Conservation (phyloP, 1,284 basidiomycete species). For the Cryptococcus depauperatus region DNA sequence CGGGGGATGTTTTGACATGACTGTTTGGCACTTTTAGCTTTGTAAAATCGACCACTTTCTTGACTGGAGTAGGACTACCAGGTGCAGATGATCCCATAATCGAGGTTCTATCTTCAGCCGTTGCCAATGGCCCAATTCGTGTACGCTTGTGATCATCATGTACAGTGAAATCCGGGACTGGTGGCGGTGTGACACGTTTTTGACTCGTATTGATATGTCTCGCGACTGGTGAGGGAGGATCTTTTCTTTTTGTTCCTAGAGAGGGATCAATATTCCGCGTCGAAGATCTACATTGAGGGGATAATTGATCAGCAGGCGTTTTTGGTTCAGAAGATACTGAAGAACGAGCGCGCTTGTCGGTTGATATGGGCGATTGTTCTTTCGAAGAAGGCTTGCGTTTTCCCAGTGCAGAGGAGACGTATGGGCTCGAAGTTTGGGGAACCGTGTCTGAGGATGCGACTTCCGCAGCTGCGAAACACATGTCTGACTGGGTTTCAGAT, state of each 20-base stretch:
- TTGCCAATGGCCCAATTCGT: background rate
- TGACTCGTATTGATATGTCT: constrained; percentile 8
- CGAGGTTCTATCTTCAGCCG: background rate
- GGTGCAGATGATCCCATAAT: constrained; percentile 2
- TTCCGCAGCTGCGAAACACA: background rate
- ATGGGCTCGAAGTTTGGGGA: background rate
- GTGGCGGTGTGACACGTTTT: constrained; percentile 6
- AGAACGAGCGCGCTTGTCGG: background rate
- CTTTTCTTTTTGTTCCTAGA: constrained; percentile 1
- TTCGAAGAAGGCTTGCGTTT: constrained; percentile 3
- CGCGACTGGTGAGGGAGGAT: constrained; percentile 5
- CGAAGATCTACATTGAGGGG: background rate
- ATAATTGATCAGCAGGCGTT: background rate
- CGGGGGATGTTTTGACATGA: too few relatives aligned
- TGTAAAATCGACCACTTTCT: background rate
- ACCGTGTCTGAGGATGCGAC: background rate
- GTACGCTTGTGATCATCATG: background rate
- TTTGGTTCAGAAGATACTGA: background rate
- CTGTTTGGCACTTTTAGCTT: too few relatives aligned
- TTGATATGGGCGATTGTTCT: background rate
- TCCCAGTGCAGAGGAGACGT: constrained; percentile 1
- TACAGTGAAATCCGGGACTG: constrained; percentile 1
- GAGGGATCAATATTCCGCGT: background rate
- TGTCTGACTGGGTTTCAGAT: background rate
- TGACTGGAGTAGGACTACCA: constrained; percentile 3